These are phyloP conservation scores for Oryza coarctata DNA, from an alignment of 176 grass and related monocot species.

Conservation along the genomic window DNA sequence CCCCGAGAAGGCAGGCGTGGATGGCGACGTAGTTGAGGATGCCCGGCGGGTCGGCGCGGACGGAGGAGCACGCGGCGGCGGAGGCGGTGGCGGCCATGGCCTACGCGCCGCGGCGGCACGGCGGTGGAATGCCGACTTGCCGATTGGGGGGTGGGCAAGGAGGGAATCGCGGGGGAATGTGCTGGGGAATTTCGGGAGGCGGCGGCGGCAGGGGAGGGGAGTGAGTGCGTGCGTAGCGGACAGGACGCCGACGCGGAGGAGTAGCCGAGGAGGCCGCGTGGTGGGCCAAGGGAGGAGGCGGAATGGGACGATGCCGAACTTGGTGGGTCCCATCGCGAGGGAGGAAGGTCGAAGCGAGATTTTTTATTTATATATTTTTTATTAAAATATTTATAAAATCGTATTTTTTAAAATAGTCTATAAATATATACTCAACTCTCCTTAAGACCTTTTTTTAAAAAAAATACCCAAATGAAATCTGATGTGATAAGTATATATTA, in stretches of 20 bases:
- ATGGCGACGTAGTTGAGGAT: slow-evolving; percentile 67
- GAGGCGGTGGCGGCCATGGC: slow-evolving; percentile 18
- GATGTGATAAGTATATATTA: too few species aligned
- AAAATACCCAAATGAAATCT: too few species aligned
- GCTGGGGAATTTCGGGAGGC: background rate
- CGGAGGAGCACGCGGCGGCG: slow-evolving; percentile 27
- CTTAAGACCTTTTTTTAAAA: too few species aligned
- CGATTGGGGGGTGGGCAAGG: too few species aligned
- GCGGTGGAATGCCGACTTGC: background rate
- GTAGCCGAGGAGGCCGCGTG: slow-evolving; percentile 4
- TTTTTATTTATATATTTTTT: too few species aligned
- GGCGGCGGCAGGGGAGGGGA: background rate
- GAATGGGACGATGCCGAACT: slow-evolving; percentile 8
- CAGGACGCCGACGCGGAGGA: slow-evolving; percentile 28
- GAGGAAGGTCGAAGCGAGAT: background rate
- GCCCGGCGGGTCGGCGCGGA: slow-evolving; percentile 30
- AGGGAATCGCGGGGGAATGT: background rate
- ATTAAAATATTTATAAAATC: too few species aligned
- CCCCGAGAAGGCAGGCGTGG: slow-evolving; percentile 59
- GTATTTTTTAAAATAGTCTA: too few species aligned
- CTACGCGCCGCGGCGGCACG: slow-evolving; percentile 3
- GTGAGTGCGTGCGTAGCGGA: slow-evolving; percentile 31
- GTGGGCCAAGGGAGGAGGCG: slow-evolving; percentile 25
- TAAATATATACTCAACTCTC: too few species aligned
- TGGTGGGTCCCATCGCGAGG: background rate